These are phyloP conservation scores for Epichloe glyceriae DNA, from an alignment of 2,329 filamentous ascomycete species.

Conservation along the genomic window DNA sequence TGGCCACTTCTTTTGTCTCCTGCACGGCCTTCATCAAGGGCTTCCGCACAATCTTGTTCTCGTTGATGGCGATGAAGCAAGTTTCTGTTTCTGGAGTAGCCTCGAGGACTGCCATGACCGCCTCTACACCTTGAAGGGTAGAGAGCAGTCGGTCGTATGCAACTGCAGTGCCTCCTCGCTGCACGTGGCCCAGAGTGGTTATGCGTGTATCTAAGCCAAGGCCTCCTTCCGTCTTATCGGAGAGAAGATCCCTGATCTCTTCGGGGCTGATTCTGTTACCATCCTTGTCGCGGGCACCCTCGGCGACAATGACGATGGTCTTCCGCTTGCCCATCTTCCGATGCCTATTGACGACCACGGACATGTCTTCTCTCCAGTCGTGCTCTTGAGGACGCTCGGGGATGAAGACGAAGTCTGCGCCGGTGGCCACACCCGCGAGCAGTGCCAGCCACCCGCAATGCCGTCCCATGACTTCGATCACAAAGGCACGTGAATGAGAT, in stretches of 20 bases:
- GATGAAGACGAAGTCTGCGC: constrained; percentile 93
- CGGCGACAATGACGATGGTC: constrained; percentile 95
- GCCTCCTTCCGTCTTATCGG: constrained; percentile 48
- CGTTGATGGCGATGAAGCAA: constrained; percentile 89
- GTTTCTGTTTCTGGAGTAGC: constrained; percentile 81
- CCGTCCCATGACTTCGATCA: constrained; percentile 96
- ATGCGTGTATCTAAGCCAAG: constrained; percentile 83
- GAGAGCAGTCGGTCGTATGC: constrained; percentile 90
- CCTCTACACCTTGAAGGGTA: constrained; percentile 88
- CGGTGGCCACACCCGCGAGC: constrained; percentile 89
- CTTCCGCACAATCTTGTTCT: constrained; percentile 93
- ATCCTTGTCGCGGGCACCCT: constrained; percentile 77
- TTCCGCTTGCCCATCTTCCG: constrained; percentile 83
- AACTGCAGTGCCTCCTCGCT: constrained; percentile 82
- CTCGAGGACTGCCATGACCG: constrained; percentile 81
- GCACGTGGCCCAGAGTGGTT: constrained; percentile 93
- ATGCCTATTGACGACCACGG: constrained; percentile 65
- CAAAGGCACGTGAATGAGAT: constrained; percentile 91
- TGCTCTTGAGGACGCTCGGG: constrained; percentile 81
- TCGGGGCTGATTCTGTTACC: constrained; percentile 71
- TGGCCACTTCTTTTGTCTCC: constrained; percentile 72
- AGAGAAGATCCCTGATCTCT: constrained; percentile 81
- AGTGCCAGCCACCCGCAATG: constrained; percentile 97
- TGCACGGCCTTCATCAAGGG: constrained; percentile 79
- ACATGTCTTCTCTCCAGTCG: constrained; percentile 87